Evolutionary conservation across 768 basidiomycete species (phyloP), one percentile per base, ranked within the genome.

Genomic region (Podaxis sp.): DNA sequence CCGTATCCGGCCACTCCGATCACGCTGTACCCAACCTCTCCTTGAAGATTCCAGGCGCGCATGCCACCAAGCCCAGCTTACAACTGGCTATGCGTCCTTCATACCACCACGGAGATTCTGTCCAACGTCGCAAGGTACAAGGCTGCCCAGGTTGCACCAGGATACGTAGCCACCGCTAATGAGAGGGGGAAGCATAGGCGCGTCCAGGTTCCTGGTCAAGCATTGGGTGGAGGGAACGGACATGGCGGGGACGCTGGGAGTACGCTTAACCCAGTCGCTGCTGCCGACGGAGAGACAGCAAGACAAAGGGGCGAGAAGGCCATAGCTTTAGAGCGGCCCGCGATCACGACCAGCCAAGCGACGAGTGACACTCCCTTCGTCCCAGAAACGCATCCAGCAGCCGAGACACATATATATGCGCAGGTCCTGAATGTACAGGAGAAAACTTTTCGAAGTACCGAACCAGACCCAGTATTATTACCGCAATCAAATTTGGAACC

Each of bases 61-160:
- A 90, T 91, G 89, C 87, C 88, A 67, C 87, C 89, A 55, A 81
- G 88, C 52, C 82, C 86, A 37, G 81, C 81, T 12, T 91, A 82
- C 75, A 89, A 87, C 78, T 89, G 87, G 85, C 71, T 89, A 60
- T 88, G 87, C 68, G 89, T 90, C 33, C 75, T 83, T 52, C 81
- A 84, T 63, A 83, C 87, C 13, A 74, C 83, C 19, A 76, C 80
- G 57, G 84, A 88, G 59, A 85, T 93, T 59, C 70, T 88, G 38
- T 76, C 81, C 11, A 83, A 86, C 79, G 88, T 86, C 37, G 85
- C 85, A 3, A 81, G 80, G 38, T 80, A 88, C 38, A 80, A 85
- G 70, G 81, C 80, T 19, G 72, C 79, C 7, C 82, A 81, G 57
- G 61, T 77, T 36, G 66, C 72, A 8, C 72, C 74, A 0, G 65